These are phyloP conservation scores for Lipomyces japonicus DNA, from an alignment of 805 yeast genomes.

Conservation along the genomic window DNA sequence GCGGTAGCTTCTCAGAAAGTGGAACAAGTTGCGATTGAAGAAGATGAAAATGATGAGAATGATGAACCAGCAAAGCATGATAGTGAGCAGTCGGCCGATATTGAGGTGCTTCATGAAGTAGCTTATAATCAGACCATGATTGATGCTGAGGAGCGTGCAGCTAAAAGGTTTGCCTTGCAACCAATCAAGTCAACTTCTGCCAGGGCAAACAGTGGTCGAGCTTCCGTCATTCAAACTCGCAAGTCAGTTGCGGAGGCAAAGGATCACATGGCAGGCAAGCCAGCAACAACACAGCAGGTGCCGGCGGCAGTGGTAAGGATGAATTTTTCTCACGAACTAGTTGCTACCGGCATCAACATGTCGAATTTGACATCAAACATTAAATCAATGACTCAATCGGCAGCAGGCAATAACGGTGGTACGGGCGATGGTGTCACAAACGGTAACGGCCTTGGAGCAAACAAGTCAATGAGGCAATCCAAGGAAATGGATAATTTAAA, in stretches of 20 bases:
- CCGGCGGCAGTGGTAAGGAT: conserved; percentile 14
- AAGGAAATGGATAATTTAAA: conserved; percentile 44
- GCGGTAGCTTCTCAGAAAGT: conserved; percentile 8
- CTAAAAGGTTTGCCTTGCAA: conserved; percentile 11
- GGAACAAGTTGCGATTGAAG: conserved; percentile 10
- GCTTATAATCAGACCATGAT: background rate
- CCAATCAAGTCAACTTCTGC: conserved; percentile 26
- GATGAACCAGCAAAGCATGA: too few species aligned
- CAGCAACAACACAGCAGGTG: background rate
- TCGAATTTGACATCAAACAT: conserved; percentile 41
- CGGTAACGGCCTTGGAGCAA: conserved; percentile 36
- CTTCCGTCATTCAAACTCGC: background rate
- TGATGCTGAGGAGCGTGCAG: conserved; percentile 6
- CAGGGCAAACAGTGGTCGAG: conserved; percentile 17
- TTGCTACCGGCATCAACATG: conserved; percentile 58
- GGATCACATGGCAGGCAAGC: conserved; percentile 9
- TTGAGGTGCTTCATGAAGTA: too few species aligned
- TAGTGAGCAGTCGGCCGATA: too few species aligned
- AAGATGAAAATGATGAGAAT: conserved; percentile 5
- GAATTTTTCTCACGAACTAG: conserved; percentile 47
- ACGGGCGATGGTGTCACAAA: too few species aligned
- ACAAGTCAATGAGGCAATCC: conserved; percentile 36
- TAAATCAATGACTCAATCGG: conserved; percentile 35
- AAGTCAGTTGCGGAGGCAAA: conserved; percentile 3
- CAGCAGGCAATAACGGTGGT: conserved; percentile 31